Evolutionary conservation across 805 yeast species (phyloP).

Genomic region (Cyberlindnera maritima): DNA sequence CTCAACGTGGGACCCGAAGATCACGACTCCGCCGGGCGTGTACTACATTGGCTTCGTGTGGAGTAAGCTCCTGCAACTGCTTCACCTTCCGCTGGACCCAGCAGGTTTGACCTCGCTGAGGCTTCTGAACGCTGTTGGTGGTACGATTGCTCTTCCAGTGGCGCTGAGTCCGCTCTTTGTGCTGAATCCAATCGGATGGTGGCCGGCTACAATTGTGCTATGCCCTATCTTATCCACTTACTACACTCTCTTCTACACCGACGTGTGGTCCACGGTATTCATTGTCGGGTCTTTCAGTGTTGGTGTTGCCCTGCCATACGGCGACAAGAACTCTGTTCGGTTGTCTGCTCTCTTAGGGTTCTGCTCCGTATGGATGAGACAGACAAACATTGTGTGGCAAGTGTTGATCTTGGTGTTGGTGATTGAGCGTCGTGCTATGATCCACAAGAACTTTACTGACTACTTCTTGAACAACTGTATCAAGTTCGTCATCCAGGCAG

Average conservation of each 20-base stretch:
- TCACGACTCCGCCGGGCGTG: slow-evolving; percentile 96
- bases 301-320: slow-evolving; percentile 39
- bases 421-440: slow-evolving; percentile 48
- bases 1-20: slow-evolving; percentile 77
- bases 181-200: slow-evolving; percentile 41
- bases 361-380: slow-evolving; percentile 72
- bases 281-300: slow-evolving; percentile 54
- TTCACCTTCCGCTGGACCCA: slow-evolving; percentile 27
- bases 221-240: slow-evolving; percentile 75
- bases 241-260: slow-evolving; percentile 83
- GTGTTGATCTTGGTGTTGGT: slow-evolving; percentile 54
- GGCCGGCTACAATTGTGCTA: slow-evolving; percentile 42
- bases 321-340: slow-evolving; percentile 33
- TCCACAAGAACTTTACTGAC: slow-evolving; percentile 38
- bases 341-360: slow-evolving; percentile 56
- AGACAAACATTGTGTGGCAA: slow-evolving; percentile 89
- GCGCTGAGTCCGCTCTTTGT: slow-evolving; percentile 38
- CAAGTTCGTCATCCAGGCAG: slow-evolving; percentile 34
- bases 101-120: slow-evolving; percentile 44
- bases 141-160: slow-evolving; percentile 49
- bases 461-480: slow-evolving; percentile 37
- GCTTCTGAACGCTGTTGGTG: slow-evolving; percentile 65
- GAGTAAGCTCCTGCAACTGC: slow-evolving; percentile 25
- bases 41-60: slow-evolving; percentile 49
- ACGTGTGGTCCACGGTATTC: slow-evolving; percentile 83